A percentile compares a stretch with the other conserved stretches of the same genome.
phyloP scores from a whole-genome alignment of 140 eudicot species.

The Erigeron philadelphicus region DNA sequence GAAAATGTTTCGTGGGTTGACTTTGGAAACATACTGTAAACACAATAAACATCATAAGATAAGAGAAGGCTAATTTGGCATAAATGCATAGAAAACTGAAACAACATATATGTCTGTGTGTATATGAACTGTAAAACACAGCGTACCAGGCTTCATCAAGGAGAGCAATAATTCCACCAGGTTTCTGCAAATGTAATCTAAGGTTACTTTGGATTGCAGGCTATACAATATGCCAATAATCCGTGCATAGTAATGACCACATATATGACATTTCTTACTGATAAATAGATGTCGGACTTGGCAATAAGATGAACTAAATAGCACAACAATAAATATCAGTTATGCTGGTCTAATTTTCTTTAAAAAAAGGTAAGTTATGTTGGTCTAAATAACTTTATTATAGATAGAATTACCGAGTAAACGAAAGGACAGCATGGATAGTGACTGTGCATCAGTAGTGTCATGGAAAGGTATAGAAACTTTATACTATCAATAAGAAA shows the following conservation, averaged over 20 bases:
- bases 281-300: background rate
- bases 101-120: background rate
- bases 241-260: conserved; percentile 18
- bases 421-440: background rate
- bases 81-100: conserved; percentile 10
- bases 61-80: conserved; percentile 15
- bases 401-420: background rate
- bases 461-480: background rate
- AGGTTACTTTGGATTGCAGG: conserved; percentile 14
- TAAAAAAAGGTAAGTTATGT: background rate
- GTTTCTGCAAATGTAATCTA: conserved; percentile 63
- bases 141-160: conserved; percentile 98
- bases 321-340: background rate
- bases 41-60: conserved; percentile 31
- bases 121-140: conserved; percentile 14
- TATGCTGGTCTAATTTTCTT: background rate
- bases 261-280: conserved; percentile 15
- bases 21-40: conserved; percentile 96
- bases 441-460: background rate
- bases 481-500: background rate
- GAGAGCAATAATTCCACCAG: conserved; percentile 96
- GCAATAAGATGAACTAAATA: conserved; percentile 10
- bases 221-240: conserved; percentile 23
- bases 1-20: conserved; percentile 96
- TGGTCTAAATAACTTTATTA: background rate